Base-by-base conservation (phyloP, 2,329 filamentous ascomycete genomes). In the Coniochaeta sp. region DNA sequence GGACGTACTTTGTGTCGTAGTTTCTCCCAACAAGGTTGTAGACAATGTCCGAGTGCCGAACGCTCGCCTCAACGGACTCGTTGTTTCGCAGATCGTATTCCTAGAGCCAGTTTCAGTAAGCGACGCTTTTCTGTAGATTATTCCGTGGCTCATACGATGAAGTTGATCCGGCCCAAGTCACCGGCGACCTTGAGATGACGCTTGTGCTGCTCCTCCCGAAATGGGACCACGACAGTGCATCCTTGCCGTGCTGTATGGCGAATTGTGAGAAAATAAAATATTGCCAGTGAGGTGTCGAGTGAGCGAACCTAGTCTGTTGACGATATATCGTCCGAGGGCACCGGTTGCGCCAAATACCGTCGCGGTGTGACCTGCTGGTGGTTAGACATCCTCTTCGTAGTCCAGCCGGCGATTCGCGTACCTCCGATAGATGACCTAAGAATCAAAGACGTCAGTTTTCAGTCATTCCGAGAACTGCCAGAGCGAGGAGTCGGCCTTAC, bases 301-400 rank as follows among this genome's bases (percentile, higher is more conserved):
- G 47, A 57, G 55, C 76, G 65, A 73, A 83, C 92, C 92, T 72
- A 99, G 83, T 74, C 91, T 86, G 79, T 97, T 96, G 72, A 99
- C 95, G 72, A 99, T 96, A 76, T 99, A 99, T 73, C 95, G 88
- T 72, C 95, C 95, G 60, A 99, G 80, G 75, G 96, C 93, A 65
- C 95, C 95, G 63, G 93, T 97, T 71, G 95, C 95, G 77, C 95
- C 95, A 78, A 99, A 99, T 70, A 99, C 93, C 61, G 95, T 99
- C 63, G 90, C 93, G 64, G 93, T 97, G 78, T 98, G 92, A 67
- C 93, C 93, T 91, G 76, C 1, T 8, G 9, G 2, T 8, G 6
- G 55, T 57, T 44, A 57, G 55, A 57, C 67, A 62, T 38, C 26
- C 40, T 22, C 59, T 59, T 28, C 24, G 8, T 40, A 58, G 7